Conservation (phyloP, 169 alveolate genomes). For the Eimeria brunetti region DNA sequence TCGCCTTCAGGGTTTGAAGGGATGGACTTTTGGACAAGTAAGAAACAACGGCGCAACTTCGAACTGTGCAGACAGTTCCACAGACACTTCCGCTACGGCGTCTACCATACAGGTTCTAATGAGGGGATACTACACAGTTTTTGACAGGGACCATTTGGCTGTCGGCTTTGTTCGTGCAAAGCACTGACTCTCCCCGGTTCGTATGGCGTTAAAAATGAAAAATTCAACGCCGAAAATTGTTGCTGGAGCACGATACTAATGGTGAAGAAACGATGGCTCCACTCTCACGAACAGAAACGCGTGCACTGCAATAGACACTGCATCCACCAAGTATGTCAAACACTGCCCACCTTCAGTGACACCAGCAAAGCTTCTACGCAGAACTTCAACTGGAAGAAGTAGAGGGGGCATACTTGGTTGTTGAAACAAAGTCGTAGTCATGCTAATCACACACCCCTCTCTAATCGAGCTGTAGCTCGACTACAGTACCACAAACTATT, state of each 20-base stretch:
- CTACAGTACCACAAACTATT: background rate
- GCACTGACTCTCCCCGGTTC: slow-evolving; percentile 14
- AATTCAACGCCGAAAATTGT: background rate
- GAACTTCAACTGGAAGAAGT: background rate
- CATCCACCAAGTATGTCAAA: background rate
- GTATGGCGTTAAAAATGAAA: background rate
- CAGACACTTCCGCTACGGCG: background rate
- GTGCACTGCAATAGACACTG: background rate
- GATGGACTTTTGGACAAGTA: slow-evolving; percentile 84
- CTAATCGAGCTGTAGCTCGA: background rate
- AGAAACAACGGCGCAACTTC: background rate
- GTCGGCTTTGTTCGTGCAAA: slow-evolving; percentile 81
- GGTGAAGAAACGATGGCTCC: background rate
- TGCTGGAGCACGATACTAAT: background rate
- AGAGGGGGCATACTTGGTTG: background rate
- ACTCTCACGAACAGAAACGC: background rate
- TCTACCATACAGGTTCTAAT: slow-evolving; percentile 57
- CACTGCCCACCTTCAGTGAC: background rate
- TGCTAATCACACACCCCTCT: background rate
- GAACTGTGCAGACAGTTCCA: background rate
- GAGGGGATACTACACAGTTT: slow-evolving; percentile 80
- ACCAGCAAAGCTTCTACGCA: background rate
- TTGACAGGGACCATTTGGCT: slow-evolving; percentile 79
- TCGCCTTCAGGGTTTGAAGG: slow-evolving; percentile 45
- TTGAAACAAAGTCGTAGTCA: background rate